Evolutionary conservation across 106 monocot genomes (phyloP).

Genomic region (Acorus calamus): DNA sequence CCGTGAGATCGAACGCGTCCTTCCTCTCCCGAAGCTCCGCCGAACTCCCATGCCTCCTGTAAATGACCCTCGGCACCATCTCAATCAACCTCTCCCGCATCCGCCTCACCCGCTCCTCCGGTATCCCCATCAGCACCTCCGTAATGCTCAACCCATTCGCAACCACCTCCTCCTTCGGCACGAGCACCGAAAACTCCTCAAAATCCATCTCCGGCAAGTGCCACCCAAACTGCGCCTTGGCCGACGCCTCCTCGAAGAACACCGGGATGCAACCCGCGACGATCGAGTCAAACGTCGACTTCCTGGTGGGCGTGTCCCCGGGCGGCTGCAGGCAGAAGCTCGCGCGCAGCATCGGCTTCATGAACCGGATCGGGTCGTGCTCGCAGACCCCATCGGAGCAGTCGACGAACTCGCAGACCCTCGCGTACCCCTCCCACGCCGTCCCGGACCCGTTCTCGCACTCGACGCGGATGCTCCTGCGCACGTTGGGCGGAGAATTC

Average conservation of each 20-base stretch:
- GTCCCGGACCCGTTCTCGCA: slow-evolving; percentile 49
- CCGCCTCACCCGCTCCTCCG: slow-evolving; percentile 34
- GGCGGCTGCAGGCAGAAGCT: slow-evolving; percentile 92
- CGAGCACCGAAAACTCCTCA: slow-evolving; percentile 54
- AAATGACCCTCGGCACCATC: slow-evolving; percentile 62
- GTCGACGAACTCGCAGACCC: slow-evolving; percentile 68
- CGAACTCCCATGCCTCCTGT: slow-evolving; percentile 59
- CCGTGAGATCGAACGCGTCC: slow-evolving; percentile 80
- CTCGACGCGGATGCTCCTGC: slow-evolving; percentile 58
- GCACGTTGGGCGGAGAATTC: slow-evolving; percentile 46
- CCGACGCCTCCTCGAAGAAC: slow-evolving; percentile 77
- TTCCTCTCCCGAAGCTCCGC: slow-evolving; percentile 35
- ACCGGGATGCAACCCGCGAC: slow-evolving; percentile 86
- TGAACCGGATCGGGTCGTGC: slow-evolving; percentile 60
- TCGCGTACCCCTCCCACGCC: no score
- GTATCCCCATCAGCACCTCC: slow-evolving; percentile 38
- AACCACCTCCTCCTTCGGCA: slow-evolving; percentile 88
- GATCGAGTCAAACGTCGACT: slow-evolving; percentile 82
- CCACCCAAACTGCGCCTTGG: slow-evolving; percentile 75
- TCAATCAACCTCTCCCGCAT: slow-evolving; percentile 68
- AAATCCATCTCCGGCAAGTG: slow-evolving; percentile 44
- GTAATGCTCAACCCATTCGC: slow-evolving; percentile 41
- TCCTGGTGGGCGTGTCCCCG: slow-evolving; percentile 68
- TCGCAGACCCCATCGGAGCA: slow-evolving; percentile 63
- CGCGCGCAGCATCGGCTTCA: slow-evolving; percentile 75